Evolutionary conservation across 2,329 filamentous ascomycete species (phyloP).

Genomic region (Akanthomyces dipterigenus): DNA sequence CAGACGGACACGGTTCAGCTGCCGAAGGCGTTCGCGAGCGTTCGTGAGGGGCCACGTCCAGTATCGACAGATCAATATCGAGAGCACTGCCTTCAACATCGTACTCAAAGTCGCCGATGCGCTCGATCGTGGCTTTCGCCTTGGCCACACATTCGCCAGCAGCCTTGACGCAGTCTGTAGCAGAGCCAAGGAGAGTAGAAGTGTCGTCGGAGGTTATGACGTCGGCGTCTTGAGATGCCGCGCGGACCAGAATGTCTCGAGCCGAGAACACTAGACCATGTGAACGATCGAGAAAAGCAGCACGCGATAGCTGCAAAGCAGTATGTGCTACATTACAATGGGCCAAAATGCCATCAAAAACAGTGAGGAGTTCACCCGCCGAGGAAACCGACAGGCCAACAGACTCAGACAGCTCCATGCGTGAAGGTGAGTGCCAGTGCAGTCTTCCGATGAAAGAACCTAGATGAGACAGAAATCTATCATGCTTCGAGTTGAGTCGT

Average conservation of each 20-base stretch:
- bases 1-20: slow-evolving; percentile 24
- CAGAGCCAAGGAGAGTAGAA: slow-evolving; percentile 65
- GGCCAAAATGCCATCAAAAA: slow-evolving; percentile 76
- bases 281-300: slow-evolving; percentile 72
- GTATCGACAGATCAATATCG: slow-evolving; percentile 47
- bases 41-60: slow-evolving; percentile 37
- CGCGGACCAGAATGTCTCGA: slow-evolving; percentile 66
- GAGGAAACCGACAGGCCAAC: slow-evolving; percentile 79
- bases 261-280: slow-evolving; percentile 75
- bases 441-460: slow-evolving; percentile 87
- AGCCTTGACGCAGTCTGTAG: slow-evolving; percentile 80
- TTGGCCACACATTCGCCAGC: slow-evolving; percentile 88
- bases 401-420: slow-evolving; percentile 71
- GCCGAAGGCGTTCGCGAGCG: slow-evolving; percentile 25
- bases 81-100: slow-evolving; percentile 57
- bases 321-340: slow-evolving; percentile 65
- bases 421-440: slow-evolving; percentile 86
- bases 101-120: slow-evolving; percentile 85
- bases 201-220: slow-evolving; percentile 77
- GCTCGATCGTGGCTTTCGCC: slow-evolving; percentile 76
- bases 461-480: slow-evolving; percentile 82
- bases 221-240: slow-evolving; percentile 65
- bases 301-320: slow-evolving; percentile 60
- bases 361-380: slow-evolving; percentile 68
- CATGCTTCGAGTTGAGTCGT: slow-evolving; percentile 71